These are phyloP conservation scores for Calonectria fujianensis DNA, from an alignment of 2,329 filamentous ascomycete species.

Conservation along the genomic window DNA sequence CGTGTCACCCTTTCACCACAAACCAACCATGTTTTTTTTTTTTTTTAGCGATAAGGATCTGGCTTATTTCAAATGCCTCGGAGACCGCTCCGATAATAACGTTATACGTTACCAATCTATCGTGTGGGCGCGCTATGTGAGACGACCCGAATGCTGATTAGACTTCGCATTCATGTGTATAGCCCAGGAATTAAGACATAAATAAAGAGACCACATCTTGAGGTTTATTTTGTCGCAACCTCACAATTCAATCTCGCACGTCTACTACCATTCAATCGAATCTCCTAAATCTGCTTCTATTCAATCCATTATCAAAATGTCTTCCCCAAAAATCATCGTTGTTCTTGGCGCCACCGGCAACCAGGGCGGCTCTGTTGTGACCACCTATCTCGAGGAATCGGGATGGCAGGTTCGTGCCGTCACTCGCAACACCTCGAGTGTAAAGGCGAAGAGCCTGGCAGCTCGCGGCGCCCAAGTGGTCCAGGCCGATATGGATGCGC, in stretches of 20 bases:
- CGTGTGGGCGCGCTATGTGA: background rate
- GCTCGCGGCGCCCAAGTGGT: constrained; percentile 50
- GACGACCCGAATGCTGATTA: background rate
- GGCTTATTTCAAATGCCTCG: background rate
- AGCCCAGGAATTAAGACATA: background rate
- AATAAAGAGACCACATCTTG: background rate
- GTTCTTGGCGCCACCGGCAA: constrained; percentile 48
- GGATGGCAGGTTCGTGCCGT: constrained; percentile 52
- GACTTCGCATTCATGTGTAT: background rate
- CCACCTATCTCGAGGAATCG: constrained; percentile 42
- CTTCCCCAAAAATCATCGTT: constrained; percentile 40
- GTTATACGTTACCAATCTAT: background rate
- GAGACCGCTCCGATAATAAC: background rate
- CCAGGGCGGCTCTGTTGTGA: constrained; percentile 40
- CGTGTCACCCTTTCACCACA: background rate
- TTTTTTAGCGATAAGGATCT: background rate
- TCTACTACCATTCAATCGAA: background rate
- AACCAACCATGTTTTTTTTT: background rate
- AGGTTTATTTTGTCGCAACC: fast-evolving
- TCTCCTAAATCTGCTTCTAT: background rate
- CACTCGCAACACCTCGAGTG: constrained; percentile 49
- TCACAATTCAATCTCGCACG: background rate
- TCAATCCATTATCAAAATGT: constrained; percentile 29
- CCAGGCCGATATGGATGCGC: constrained; percentile 48
- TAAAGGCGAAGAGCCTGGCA: constrained; percentile 44